phyloP scores from a whole-genome alignment of 2,329 filamentous ascomycete species.

The Colletotrichum sp. region DNA sequence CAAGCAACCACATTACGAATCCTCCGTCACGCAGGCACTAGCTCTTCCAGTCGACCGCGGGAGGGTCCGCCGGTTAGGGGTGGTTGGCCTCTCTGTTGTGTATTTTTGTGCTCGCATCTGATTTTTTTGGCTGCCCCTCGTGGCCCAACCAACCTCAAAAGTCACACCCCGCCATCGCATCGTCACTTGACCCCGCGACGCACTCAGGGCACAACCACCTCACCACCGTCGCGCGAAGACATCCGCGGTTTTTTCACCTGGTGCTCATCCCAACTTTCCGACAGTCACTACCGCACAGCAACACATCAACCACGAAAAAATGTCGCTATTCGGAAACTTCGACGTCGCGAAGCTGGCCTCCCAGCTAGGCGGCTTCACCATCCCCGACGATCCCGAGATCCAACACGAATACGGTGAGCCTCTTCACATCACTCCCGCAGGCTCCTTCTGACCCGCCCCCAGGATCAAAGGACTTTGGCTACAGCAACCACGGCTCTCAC shows the following conservation, averaged over 20 bases:
- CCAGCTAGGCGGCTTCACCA: constrained; percentile 43
- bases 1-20: constrained; percentile 14
- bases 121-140: background rate
- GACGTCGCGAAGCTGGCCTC: constrained; percentile 33
- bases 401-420: constrained; percentile 14
- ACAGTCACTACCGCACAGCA: constrained; percentile 6
- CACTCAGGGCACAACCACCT: background rate
- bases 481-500: constrained; percentile 11
- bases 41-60: background rate
- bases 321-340: constrained; percentile 26
- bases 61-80: background rate
- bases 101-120: background rate
- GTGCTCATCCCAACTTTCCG: background rate
- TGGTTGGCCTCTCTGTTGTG: background rate
- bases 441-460: background rate
- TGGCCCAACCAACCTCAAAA: background rate
- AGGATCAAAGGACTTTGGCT: constrained; percentile 17
- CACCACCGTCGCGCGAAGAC: background rate
- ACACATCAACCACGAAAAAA: background rate
- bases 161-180: background rate
- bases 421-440: background rate
- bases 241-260: background rate
- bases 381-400: constrained; percentile 38
- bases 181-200: constrained; percentile 15
- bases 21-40: background rate